A percentile compares a stretch with the other conserved stretches of the same genome.
Evolutionary conservation across 1,284 basidiomycete genomes (phyloP).

Genomic region (Meira miltonrushii): DNA sequence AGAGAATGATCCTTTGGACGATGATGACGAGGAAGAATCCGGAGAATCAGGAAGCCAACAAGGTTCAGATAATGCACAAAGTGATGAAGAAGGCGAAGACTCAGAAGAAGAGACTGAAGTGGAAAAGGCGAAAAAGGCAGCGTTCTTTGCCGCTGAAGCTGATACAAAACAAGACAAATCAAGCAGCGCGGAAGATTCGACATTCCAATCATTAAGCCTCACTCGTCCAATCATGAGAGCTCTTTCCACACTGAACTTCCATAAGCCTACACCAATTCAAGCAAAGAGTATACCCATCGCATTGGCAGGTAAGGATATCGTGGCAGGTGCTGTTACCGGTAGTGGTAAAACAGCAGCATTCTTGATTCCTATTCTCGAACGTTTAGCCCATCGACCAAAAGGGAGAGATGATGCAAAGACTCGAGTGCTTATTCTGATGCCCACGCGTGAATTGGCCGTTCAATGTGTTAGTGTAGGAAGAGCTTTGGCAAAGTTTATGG

Average conservation of each 20-base stretch:
- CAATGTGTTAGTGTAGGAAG: constrained; percentile 88
- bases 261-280: constrained; percentile 90
- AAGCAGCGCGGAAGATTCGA: constrained; percentile 25
- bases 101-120: constrained; percentile 28
- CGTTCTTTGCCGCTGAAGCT: constrained; percentile 44
- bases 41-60: constrained; percentile 54
- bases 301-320: constrained; percentile 86
- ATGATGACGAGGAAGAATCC: constrained; percentile 34
- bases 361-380: constrained; percentile 85
- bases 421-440: constrained; percentile 85
- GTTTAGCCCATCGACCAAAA: constrained; percentile 57
- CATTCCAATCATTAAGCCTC: constrained; percentile 79
- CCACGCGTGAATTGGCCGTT: constrained; percentile 87
- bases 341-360: constrained; percentile 97
- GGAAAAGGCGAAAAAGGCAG: constrained; percentile 43
- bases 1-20: constrained; percentile 35
- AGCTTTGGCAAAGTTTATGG: constrained; percentile 77
- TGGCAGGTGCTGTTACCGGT: constrained; percentile 89
- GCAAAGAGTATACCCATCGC: constrained; percentile 85
- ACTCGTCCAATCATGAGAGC: constrained; percentile 83
- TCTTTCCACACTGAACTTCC: constrained; percentile 72
- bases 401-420: constrained; percentile 59
- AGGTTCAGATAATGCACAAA: constrained; percentile 53
- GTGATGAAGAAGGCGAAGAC: constrained; percentile 20
- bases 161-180: neutral